These are phyloP conservation scores for Alternaria longipes DNA, from an alignment of 2,329 filamentous ascomycete genomes.

Conservation along the genomic window DNA sequence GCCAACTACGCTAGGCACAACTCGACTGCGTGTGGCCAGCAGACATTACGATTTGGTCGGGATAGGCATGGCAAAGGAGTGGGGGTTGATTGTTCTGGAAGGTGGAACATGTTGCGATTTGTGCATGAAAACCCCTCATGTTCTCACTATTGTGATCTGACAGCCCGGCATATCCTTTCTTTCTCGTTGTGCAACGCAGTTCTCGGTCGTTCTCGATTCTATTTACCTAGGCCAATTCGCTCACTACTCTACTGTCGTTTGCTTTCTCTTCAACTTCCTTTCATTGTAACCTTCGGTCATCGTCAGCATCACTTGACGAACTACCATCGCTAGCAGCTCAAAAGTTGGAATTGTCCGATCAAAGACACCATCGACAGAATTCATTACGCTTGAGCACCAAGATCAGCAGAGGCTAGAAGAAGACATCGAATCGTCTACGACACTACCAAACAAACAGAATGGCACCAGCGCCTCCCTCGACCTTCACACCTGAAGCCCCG, in stretches of 20 bases:
- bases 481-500: slow-evolving; percentile 23
- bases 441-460: background rate
- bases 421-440: background rate
- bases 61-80: background rate
- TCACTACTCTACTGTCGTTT: background rate
- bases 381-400: background rate
- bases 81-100: slow-evolving; percentile 6
- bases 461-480: slow-evolving; percentile 2
- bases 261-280: background rate
- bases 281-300: background rate
- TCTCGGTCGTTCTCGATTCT: background rate
- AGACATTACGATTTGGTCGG: background rate
- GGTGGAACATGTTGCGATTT: background rate
- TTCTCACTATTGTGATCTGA: slow-evolving; percentile 4
- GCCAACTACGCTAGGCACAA: background rate
- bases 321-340: background rate
- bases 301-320: background rate
- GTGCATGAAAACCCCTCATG: slow-evolving; percentile 8
- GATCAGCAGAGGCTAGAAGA: background rate
- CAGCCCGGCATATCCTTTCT: slow-evolving; percentile 14
- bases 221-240: background rate
- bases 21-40: slow-evolving; percentile 1
- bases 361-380: background rate
- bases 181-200: background rate
- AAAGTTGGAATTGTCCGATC: too few relatives aligned